These are phyloP conservation scores for Crithidia acanthocephali DNA, from an alignment of 208 protist species.

Conservation along the genomic window DNA sequence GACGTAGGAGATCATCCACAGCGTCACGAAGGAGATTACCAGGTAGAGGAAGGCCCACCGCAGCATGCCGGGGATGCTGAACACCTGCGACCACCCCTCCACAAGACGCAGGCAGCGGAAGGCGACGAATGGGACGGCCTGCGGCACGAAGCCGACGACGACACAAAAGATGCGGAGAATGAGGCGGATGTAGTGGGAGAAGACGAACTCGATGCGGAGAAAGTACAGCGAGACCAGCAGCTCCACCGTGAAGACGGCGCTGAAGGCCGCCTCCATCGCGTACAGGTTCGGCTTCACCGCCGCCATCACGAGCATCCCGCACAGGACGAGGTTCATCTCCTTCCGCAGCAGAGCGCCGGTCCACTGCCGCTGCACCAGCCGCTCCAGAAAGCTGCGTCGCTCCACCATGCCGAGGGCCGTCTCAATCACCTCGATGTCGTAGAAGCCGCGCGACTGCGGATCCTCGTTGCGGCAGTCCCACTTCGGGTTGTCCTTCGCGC, in stretches of 20 bases:
- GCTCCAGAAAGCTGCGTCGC: constrained; percentile 44
- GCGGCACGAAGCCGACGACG: constrained; percentile 66
- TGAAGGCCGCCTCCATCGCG: constrained; percentile 68
- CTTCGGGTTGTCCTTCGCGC: constrained; percentile 21
- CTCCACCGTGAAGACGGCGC: constrained; percentile 59
- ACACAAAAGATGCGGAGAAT: constrained; percentile 66
- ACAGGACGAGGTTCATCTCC: constrained; percentile 62
- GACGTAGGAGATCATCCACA: constrained; percentile 83
- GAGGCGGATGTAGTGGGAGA: constrained; percentile 58
- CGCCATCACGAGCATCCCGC: constrained; percentile 65
- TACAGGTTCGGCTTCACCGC: constrained; percentile 64
- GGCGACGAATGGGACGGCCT: constrained; percentile 57
- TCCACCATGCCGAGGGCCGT: constrained; percentile 67
- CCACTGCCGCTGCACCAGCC: constrained; percentile 75
- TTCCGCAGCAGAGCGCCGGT: constrained; percentile 48
- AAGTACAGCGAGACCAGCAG: constrained; percentile 64
- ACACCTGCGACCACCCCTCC: constrained; percentile 78
- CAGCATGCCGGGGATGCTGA: constrained; percentile 69
- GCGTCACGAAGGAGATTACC: constrained; percentile 49
- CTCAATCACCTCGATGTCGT: constrained; percentile 75
- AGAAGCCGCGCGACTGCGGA: constrained; percentile 55
- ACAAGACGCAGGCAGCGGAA: constrained; percentile 66
- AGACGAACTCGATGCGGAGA: constrained; percentile 67
- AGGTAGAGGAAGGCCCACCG: constrained; percentile 65
- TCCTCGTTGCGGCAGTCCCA: constrained; percentile 90